phyloP scores from a whole-genome alignment of 345 rosid genomes.

The Kandelia obovata region DNA sequence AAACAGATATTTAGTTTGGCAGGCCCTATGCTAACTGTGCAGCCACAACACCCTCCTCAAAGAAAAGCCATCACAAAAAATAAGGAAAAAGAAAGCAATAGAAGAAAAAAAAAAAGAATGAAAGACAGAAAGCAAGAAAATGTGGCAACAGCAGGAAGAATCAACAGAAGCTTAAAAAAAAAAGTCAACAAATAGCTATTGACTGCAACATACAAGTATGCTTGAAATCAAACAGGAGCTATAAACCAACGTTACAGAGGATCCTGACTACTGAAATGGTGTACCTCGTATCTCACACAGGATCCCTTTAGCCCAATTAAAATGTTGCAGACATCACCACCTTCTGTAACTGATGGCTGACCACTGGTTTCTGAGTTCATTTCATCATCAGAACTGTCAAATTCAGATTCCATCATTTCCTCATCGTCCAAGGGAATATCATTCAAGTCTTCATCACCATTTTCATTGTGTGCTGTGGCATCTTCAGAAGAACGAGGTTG shows the following conservation, averaged over 20 bases:
- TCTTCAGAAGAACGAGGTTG: conserved; percentile 35
- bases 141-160: not conserved
- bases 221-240: not conserved
- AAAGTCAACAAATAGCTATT: not conserved
- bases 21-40: too few species aligned
- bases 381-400: conserved; percentile 48
- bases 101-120: too few species aligned
- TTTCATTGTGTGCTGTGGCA: conserved; percentile 36
- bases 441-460: conserved; percentile 33
- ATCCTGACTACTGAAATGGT: not conserved
- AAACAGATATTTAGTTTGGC: too few species aligned
- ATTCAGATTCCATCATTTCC: conserved; percentile 43
- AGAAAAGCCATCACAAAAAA: too few species aligned
- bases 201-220: not conserved
- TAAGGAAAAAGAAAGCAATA: too few species aligned
- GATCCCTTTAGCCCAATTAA: conserved; percentile 45
- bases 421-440: conserved; percentile 40
- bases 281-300: conserved; percentile 66
- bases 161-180: not conserved
- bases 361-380: conserved; percentile 30
- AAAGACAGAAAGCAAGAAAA: not conserved
- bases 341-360: conserved; percentile 19
- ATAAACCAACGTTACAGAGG: not conserved
- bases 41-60: too few species aligned
- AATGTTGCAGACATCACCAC: conserved; percentile 43